Evolutionary conservation across 2,329 filamentous ascomycete species (phyloP).

Genomic region (Claviceps citrina): DNA sequence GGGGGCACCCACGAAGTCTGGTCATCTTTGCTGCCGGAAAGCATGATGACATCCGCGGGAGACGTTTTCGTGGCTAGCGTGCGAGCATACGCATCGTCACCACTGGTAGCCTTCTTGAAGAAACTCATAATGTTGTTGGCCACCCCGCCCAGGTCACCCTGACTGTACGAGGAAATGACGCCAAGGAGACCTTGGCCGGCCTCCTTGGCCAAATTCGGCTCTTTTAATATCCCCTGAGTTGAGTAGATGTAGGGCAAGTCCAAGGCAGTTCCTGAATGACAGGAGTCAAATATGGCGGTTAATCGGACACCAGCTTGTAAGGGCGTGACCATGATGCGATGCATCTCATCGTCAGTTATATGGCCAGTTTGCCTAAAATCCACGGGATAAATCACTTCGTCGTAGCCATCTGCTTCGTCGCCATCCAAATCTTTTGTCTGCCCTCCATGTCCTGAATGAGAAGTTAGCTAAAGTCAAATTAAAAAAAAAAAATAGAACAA

Average conservation of each 20-base stretch:
- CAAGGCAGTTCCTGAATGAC: slow-evolving; percentile 50
- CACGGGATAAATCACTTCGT: slow-evolving; percentile 73
- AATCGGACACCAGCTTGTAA: slow-evolving; percentile 40
- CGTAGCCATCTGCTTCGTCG: slow-evolving; percentile 68
- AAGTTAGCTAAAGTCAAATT: neutral
- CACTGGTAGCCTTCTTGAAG: slow-evolving; percentile 75
- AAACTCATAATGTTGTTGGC: slow-evolving; percentile 66
- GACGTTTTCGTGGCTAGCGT: slow-evolving; percentile 81
- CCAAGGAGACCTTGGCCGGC: slow-evolving; percentile 48
- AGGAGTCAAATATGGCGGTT: slow-evolving; percentile 50
- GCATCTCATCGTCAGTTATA: slow-evolving; percentile 74
- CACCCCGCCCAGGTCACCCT: slow-evolving; percentile 70
- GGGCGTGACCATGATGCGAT: slow-evolving; percentile 52
- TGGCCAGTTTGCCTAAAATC: slow-evolving; percentile 68
- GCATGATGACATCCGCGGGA: slow-evolving; percentile 92
- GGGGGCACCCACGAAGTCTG: slow-evolving; percentile 66
- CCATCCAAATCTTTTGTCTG: slow-evolving; percentile 66
- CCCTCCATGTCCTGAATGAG: slow-evolving; percentile 51
- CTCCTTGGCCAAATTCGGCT: slow-evolving; percentile 53
- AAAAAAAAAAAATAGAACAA: neutral
- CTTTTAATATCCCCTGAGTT: slow-evolving; percentile 52
- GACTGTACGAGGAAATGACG: slow-evolving; percentile 42
- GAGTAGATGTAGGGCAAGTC: slow-evolving; percentile 56
- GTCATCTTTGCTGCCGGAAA: slow-evolving; percentile 89
- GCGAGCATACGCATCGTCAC: slow-evolving; percentile 67